Base-by-base conservation (phyloP, 805 yeast genomes). In the Kuraishia molischiana region DNA sequence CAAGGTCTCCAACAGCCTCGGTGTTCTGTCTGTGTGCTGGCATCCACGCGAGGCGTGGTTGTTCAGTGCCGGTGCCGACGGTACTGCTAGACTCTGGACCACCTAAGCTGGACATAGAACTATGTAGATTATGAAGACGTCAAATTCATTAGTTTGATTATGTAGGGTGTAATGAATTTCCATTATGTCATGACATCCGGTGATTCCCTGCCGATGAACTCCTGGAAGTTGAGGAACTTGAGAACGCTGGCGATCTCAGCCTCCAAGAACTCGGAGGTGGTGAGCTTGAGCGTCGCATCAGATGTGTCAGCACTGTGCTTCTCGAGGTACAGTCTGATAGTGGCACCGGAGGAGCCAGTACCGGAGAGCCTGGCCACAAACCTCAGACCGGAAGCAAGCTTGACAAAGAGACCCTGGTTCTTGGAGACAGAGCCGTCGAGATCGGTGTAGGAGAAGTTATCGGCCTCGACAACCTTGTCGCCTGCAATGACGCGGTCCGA, bases 11-110 rank as follows among this genome's bases (percentile, higher is more conserved):
- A 74, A 75, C 49, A 80, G 83, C 53, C 64, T 92, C 40, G 98
- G 98, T 54, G 95, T 92, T 13, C 68, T 92, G 53, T 82, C 79
- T 53, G 74, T 83, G 35, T 74, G 75, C 36, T 92, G 98, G 98
- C 98, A 92, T 69, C 97, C 97, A 46, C 78, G 80, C 51, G 97
- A 92, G 63, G 96, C 98, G 1, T 92, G 98, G 98, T 69, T 92
- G 54, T 87, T 92, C 59, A 80, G 92, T 55, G 85, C 95, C 9
- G 98, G 97, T 51, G 97, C 97, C 18, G 98, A 92, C 61, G 86
- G 95, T 43, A 77, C 86, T 31, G 97, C 97, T 4, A 78, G 95
- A 53, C 65, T 92, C 52, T 92, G 98, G 98, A 92, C 98, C 20
- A 85, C 95, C 14, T 83, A 62, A 32, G 18, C 21, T n/a, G n/a